Base-by-base conservation (phyloP, 495 filamentous ascomycete species). In the Penicillium robsamsonii region DNA sequence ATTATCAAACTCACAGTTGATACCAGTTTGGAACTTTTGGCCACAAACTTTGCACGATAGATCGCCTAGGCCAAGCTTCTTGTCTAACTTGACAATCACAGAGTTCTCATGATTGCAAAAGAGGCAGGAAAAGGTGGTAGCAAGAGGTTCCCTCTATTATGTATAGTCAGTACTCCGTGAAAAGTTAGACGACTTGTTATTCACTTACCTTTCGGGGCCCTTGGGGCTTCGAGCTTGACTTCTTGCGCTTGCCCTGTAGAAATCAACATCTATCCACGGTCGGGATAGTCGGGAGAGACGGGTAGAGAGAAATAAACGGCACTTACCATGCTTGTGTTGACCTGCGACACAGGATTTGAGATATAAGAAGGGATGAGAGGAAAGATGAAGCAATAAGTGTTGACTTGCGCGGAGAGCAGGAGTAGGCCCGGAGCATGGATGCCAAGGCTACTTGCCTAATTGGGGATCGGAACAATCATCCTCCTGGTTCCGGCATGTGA, bases 71-170 rank as follows among this genome's bases (percentile, higher is more conserved):
- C 90, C 91, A 6, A 84, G 75, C 69, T 97, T 97, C 79, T 94
- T 96, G 60, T 97, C 91, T 38, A 98, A 75, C 66, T 92, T 91
- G 61, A 96, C 88, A 2, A 84, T 78, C 33, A 98, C 89, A 0
- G 92, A 87, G 44, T 89, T 91, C 66, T 97, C 95, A 73, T 97
- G 91, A 70, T 96, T 97, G 79, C 94, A 98, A 74, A 98, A 98
- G 30, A 97, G 84, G 67, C 94, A 98, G n/a, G 91, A 85, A 70
- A 98, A 98, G 20, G 84, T 79, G 3, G 87, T 92, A 15, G 91
- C 77, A n/a, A 98, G 82, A 13, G 90, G 88, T 64, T 96, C 93
- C 67, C 82, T 84, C 93, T 96, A 56, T 22, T 5, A 52, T 8
- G 2, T 7, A 37, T 9, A 11, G 24, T 64, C 45, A 64, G 58